Evolutionary conservation across 805 yeast genomes (phyloP), one percentile per base, ranked within the genome.

Genomic region (Starmerella powellii): DNA sequence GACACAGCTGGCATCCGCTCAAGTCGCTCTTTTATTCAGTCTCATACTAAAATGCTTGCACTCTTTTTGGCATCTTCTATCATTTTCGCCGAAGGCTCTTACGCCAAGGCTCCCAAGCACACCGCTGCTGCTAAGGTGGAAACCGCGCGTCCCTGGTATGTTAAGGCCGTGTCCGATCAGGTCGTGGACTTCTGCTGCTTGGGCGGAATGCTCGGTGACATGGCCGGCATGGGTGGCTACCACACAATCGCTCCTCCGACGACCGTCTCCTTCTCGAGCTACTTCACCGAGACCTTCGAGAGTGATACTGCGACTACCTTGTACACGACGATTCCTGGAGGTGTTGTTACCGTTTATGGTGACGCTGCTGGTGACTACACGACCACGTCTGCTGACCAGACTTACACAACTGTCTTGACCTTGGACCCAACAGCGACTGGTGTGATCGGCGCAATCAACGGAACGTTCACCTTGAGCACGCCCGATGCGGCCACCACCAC

Each of bases 141-240:
- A 17, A 3, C 36, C 16, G 18, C 39, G 3, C 45, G 30, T 20
- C 50, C 50, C 5, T 46, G 50, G 50, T 40, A 40, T 28, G 43
- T 46, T 18, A 39, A 44, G 36, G 44, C 40, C 15, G 47, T 44
- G 10, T 46, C 50, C 2, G 37, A 34, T 16, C 38, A 44, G 27
- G 46, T 46, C 31, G 50, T 46, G 15, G 28, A 46, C 23, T 31
- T 34, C 38, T 46, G 50, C 45, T 42, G 32, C 37, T 26, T 36
- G 15, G 41, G 41, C 36, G 43, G 41, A 29, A 15, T 41, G 38
- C 31, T 42, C 38, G 42, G 38, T 16, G 39, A 36, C 37, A 10
- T 13, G n/a, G 47, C 45, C 5, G 40, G 40, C 31, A 16, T 31
- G 10, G 45, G 45, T 15, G 41, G 40, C 8, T 34, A 17, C 29